Evolutionary conservation across 768 basidiomycete species (phyloP).

Genomic region (Hericium coralloides): DNA sequence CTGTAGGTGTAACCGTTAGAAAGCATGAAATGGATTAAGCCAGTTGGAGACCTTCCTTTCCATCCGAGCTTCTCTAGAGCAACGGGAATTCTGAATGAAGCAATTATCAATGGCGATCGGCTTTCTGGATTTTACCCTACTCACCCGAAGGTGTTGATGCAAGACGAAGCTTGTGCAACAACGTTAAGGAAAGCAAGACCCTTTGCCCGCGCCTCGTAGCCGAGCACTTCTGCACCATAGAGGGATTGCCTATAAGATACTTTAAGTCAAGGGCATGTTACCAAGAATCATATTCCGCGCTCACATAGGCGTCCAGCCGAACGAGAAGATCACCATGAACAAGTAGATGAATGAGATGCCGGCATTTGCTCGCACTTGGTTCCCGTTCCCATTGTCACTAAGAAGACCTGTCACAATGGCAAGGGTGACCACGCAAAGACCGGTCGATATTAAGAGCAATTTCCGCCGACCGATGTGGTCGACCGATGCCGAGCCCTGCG

Average conservation of each 20-base stretch:
- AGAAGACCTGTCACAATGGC: constrained; percentile 40
- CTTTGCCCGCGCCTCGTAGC: constrained; percentile 42
- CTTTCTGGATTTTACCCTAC: constrained; percentile 5
- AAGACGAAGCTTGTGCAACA: constrained; percentile 31
- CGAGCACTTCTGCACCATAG: constrained; percentile 44
- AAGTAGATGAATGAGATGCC: constrained; percentile 44
- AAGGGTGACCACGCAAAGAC: constrained; percentile 29
- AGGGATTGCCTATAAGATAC: constrained; percentile 34
- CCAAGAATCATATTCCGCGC: constrained; percentile 8
- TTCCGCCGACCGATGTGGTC: constrained; percentile 41
- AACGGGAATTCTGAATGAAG: constrained; percentile 30
- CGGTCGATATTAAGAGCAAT: constrained; percentile 33
- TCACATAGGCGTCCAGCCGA: constrained; percentile 49
- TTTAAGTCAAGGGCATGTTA: not conserved
- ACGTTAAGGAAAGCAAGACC: constrained; percentile 43
- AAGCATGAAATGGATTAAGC: not conserved
- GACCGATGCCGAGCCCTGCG: constrained; percentile 35
- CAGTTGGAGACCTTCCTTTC: constrained; percentile 31
- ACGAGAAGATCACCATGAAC: constrained; percentile 45
- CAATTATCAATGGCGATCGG: not conserved
- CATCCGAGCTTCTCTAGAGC: constrained; percentile 35
- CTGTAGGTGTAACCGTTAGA: constrained; percentile 16
- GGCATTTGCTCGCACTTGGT: constrained; percentile 32
- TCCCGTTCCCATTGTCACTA: constrained; percentile 22
- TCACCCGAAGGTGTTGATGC: constrained; percentile 44